phyloP scores from a whole-genome alignment of 129 eudicot species.

The sunflower (Helianthus annuus) region HanXRQr2.0-SUNRISE NC_035447.2:128756545-128757044 shows the following conservation, averaged over 20 bases:
- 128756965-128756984: too few relatives aligned
- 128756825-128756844: slow-evolving; percentile 9
- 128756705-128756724: slow-evolving; percentile 47
- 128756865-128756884: slow-evolving; percentile 52
- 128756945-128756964: too few relatives aligned
- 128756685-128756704: neutral
- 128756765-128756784: slow-evolving; percentile 79
- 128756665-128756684: neutral
- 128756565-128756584: slow-evolving; percentile 79
- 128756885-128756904: slow-evolving; percentile 99
- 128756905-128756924: slow-evolving; percentile 59
- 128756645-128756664: neutral
- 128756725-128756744: slow-evolving; percentile 74
- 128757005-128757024: too few relatives aligned
- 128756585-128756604: slow-evolving; percentile 89
- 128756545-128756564: slow-evolving; percentile 47
- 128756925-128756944: too few relatives aligned
- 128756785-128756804: slow-evolving; percentile 61
- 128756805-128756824: neutral
- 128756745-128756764: slow-evolving; percentile 77
- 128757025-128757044: too few relatives aligned
- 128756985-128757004: too few relatives aligned
- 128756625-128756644: slow-evolving; percentile 77
- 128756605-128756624: slow-evolving; percentile 81
- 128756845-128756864: neutral